A percentile compares a stretch with the other conserved stretches of the same genome.
phyloP scores from a whole-genome alignment of 1,284 basidiomycete genomes.

The Ustilago nuda region DNA sequence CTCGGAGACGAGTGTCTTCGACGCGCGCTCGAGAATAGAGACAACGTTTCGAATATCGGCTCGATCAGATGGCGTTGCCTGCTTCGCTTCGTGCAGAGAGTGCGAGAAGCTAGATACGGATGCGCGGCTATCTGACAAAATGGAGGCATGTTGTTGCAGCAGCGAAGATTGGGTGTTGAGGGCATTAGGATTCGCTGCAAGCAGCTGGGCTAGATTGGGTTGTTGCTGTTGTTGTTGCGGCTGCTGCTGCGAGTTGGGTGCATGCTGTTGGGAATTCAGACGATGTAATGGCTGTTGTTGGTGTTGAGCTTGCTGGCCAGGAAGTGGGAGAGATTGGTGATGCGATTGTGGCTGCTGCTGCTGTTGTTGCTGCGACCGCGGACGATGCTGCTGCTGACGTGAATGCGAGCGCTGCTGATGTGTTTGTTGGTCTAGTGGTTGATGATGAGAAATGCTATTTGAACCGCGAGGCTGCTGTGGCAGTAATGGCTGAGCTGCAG shows the following conservation, averaged over 20 bases:
- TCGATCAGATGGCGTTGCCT: conserved; percentile 30
- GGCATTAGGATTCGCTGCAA: conserved; percentile 12
- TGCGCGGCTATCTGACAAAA: conserved; percentile 31
- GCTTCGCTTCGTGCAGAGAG: conserved; percentile 35
- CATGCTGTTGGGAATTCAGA: conserved; percentile 14
- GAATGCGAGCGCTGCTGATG: conserved; percentile 18
- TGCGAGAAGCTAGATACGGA: conserved; percentile 38
- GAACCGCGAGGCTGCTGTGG: conserved; percentile 18
- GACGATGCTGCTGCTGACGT: conserved; percentile 25
- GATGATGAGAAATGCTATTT: conserved; percentile 11
- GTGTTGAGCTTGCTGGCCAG: conserved; percentile 15
- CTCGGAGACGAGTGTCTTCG: conserved; percentile 30
- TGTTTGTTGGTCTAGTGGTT: conserved; percentile 5
- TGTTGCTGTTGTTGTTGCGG: conserved; percentile 22
- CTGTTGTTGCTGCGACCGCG: conserved; percentile 15
- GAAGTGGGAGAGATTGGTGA: not conserved
- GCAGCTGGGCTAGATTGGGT: conserved; percentile 28
- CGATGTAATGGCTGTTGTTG: conserved; percentile 16
- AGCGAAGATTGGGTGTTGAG: conserved; percentile 19
- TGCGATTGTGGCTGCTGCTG: conserved; percentile 24
- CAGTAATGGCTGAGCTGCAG: conserved; percentile 11
- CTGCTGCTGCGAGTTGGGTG: conserved; percentile 2
- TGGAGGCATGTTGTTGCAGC: conserved; percentile 37
- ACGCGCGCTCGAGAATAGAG: conserved; percentile 32
- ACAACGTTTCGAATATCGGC: conserved; percentile 42